These are phyloP conservation scores for Nemania diffusa DNA, from an alignment of 2,329 filamentous ascomycete genomes.

Conservation along the genomic window DNA sequence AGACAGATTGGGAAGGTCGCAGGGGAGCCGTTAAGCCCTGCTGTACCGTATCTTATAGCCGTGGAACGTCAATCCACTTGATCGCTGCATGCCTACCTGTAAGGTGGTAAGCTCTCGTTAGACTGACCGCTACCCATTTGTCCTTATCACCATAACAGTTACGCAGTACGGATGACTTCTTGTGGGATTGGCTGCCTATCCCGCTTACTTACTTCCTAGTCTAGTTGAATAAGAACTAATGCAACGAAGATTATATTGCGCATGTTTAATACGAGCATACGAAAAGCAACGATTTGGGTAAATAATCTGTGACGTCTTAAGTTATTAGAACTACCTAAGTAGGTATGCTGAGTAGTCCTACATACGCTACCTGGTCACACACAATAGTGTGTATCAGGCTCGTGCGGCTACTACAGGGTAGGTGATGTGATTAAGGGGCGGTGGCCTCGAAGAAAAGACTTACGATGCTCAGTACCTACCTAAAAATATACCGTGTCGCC, in stretches of 20 bases:
- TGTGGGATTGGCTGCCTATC: neutral
- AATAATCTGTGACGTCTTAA: neutral
- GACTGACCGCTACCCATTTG: neutral
- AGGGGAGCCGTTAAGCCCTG: neutral
- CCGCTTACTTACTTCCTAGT: neutral
- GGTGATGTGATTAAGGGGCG: constrained; percentile 10
- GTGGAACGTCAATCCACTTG: constrained; percentile 7
- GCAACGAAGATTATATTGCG: neutral
- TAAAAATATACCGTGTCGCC: no score
- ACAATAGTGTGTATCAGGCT: neutral
- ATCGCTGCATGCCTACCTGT: neutral
- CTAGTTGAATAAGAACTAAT: neutral
- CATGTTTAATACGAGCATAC: neutral
- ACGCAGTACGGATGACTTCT: neutral
- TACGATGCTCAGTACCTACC: no score
- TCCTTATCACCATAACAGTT: neutral
- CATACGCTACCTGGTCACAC: neutral
- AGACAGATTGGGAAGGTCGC: constrained; percentile 31
- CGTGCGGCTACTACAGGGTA: constrained; percentile 11
- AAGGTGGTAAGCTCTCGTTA: neutral
- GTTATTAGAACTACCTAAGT: neutral
- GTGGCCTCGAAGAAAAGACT: no score
- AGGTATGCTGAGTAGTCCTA: neutral
- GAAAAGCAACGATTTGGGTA: neutral
- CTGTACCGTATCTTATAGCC: neutral